Evolutionary conservation across 805 yeast species (phyloP).

Genomic region (Schwanniomyces pseudopolymorphus): DNA sequence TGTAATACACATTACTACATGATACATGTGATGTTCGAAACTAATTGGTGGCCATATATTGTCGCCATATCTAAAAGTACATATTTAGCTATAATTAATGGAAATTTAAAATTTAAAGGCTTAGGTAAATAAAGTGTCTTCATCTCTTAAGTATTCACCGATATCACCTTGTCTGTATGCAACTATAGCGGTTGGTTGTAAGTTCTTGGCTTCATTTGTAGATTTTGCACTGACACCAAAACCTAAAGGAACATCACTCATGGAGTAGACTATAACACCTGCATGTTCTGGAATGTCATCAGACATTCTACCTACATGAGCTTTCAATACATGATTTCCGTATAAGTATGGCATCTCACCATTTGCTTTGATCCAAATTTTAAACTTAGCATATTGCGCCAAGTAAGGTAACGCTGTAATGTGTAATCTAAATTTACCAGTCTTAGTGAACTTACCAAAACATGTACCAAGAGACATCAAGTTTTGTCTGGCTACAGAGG

Average conservation of each 20-base stretch:
- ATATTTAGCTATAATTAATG: not conserved
- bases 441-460: slow-evolving; percentile 94
- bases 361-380: slow-evolving; percentile 93
- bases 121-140: slow-evolving; percentile 88
- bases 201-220: slow-evolving; percentile 79
- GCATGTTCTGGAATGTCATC: slow-evolving; percentile 98
- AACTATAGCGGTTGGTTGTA: slow-evolving; percentile 92
- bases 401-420: slow-evolving; percentile 84
- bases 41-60: not conserved
- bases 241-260: slow-evolving; percentile 91
- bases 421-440: slow-evolving; percentile 94
- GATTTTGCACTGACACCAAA: slow-evolving; percentile 94
- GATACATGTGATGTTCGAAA: not conserved
- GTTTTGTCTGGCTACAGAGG: slow-evolving; percentile 84
- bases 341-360: slow-evolving; percentile 99
- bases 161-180: slow-evolving; percentile 97
- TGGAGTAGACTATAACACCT: slow-evolving; percentile 87
- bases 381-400: slow-evolving; percentile 86
- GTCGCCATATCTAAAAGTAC: slow-evolving; percentile 2
- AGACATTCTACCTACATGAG: slow-evolving; percentile 94
- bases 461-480: slow-evolving; percentile 93
- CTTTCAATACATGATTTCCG: slow-evolving; percentile 94
- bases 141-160: slow-evolving; percentile 97
- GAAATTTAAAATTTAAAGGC: not conserved
- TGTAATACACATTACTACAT: slow-evolving; percentile 1